Evolutionary conservation across 2,329 filamentous ascomycete species (phyloP).

Genomic region (Botrytis fragariae): DNA sequence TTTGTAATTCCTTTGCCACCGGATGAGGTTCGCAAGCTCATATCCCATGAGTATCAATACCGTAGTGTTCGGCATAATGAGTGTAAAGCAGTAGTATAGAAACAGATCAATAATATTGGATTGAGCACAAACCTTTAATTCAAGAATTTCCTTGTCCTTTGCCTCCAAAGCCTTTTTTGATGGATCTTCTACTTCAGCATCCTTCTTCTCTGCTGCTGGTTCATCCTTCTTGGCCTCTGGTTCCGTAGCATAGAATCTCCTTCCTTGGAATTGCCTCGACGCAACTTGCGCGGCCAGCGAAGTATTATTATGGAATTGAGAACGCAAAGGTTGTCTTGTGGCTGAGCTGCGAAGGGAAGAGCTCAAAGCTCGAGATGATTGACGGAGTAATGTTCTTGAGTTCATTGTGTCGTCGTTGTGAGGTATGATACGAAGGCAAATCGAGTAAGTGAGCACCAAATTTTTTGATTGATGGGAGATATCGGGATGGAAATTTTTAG

Average conservation of each 20-base stretch:
- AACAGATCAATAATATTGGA: neutral
- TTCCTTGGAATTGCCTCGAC: constrained; percentile 21
- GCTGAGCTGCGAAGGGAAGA: constrained; percentile 35
- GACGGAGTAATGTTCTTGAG: constrained; percentile 49
- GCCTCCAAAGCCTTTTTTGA: constrained; percentile 66
- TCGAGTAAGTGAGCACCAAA: constrained; percentile 1
- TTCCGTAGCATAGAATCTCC: constrained; percentile 41
- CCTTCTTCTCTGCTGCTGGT: constrained; percentile 40
- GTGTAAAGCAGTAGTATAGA: neutral
- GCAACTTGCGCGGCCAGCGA: constrained; percentile 15
- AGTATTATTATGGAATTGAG: constrained; percentile 24
- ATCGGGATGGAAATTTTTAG: constrained; percentile 21
- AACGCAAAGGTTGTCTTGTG: constrained; percentile 24
- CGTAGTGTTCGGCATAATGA: no score
- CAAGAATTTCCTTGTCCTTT: constrained; percentile 69
- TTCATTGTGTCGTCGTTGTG: constrained; percentile 43
- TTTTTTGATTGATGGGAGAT: constrained; percentile 23
- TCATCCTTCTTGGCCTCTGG: constrained; percentile 46
- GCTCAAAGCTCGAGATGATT: constrained; percentile 44
- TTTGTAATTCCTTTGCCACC: neutral
- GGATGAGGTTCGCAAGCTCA: neutral
- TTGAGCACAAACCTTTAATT: constrained; percentile 74
- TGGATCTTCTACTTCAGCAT: constrained; percentile 46
- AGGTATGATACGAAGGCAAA: constrained; percentile 16
- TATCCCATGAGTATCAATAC: neutral